A percentile compares a stretch with the other conserved stretches of the same genome.
Evolutionary conservation across 257 asterid genomes (phyloP).

Genomic region (Datura wrightii): DNA sequence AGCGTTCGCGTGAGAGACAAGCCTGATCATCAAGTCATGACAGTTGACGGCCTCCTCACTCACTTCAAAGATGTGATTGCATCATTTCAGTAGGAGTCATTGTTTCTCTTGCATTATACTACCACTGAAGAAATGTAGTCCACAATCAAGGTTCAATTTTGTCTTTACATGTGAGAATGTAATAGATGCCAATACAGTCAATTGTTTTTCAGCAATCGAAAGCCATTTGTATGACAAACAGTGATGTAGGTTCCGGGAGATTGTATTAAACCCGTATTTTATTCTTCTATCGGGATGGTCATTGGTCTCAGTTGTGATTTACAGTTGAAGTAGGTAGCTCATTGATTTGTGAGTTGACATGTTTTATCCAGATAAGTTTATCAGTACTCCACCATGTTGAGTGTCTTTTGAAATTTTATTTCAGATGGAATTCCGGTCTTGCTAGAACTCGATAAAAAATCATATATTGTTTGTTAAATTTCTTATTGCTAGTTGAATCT

Average conservation of each 20-base stretch:
- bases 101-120: not conserved
- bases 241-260: not conserved
- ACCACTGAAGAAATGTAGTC: not conserved
- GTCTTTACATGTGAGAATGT: not conserved
- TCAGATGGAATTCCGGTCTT: not conserved
- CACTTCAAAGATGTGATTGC: slow-evolving; percentile 17
- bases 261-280: not conserved
- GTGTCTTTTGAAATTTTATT: not conserved
- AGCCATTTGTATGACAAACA: not conserved
- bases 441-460: not conserved
- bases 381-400: not conserved
- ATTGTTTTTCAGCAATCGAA: not conserved
- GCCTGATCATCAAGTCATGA: slow-evolving; percentile 31
- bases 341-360: not conserved
- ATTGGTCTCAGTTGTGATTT: not conserved
- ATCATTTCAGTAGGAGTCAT: not conserved
- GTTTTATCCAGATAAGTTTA: not conserved
- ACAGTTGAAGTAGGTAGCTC: not conserved
- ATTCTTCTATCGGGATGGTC: not conserved
- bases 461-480: not conserved
- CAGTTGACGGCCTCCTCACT: slow-evolving; percentile 27
- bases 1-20: slow-evolving; percentile 27
- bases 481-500: not conserved
- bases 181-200: not conserved
- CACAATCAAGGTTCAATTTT: not conserved